phyloP scores from a whole-genome alignment of 495 filamentous ascomycete genomes.

The Hypoxylon perforatum region DNA sequence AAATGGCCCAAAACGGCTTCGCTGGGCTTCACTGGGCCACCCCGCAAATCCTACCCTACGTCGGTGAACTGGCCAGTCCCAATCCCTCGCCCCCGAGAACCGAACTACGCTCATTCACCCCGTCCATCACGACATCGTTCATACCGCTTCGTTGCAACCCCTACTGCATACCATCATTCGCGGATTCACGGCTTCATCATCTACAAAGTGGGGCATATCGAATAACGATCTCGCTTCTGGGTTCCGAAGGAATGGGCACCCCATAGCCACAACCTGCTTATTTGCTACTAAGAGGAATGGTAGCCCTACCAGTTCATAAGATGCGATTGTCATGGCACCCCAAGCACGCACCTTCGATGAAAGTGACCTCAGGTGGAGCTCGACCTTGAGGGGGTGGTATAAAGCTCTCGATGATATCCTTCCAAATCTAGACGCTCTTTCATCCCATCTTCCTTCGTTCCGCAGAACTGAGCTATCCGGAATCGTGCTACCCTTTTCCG shows the following conservation, averaged over 20 bases:
- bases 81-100: slow-evolving; percentile 30
- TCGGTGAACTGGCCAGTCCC: slow-evolving; percentile 23
- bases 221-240: slow-evolving; percentile 15
- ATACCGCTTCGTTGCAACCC: slow-evolving; percentile 15
- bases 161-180: slow-evolving; percentile 19
- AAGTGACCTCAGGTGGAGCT: slow-evolving; percentile 1
- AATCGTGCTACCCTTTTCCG: neutral
- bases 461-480: neutral
- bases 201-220: slow-evolving; percentile 13
- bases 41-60: slow-evolving; percentile 33
- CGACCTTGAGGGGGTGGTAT: slow-evolving; percentile 6
- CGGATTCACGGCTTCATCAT: slow-evolving; percentile 17
- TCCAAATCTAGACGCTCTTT: neutral
- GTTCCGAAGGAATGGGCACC: slow-evolving; percentile 10
- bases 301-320: neutral
- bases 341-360: neutral
- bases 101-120: slow-evolving; percentile 28
- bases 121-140: slow-evolving; percentile 34
- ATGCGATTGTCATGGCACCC: slow-evolving; percentile 15
- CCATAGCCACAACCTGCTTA: slow-evolving; percentile 16
- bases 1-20: slow-evolving; percentile 24
- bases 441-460: neutral
- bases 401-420: slow-evolving; percentile 8
- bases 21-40: slow-evolving; percentile 18
- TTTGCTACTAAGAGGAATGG: slow-evolving; percentile 3